Base-by-base conservation (phyloP, 805 yeast genomes). In the Blastobotrys terrestris region DNA sequence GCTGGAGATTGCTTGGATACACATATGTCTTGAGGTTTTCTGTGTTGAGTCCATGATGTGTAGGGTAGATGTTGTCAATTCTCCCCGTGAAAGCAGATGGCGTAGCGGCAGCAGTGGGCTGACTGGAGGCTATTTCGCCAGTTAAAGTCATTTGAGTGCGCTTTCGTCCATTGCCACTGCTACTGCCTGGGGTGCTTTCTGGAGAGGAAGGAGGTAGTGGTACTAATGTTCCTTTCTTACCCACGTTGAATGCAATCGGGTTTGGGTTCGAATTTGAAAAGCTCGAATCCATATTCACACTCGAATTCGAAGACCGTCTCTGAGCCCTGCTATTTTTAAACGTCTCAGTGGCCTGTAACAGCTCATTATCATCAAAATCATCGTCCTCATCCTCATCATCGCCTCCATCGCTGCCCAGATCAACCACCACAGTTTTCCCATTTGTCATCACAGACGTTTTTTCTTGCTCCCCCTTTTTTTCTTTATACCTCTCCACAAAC, bases 1-100 rank as follows among this genome's bases (percentile, higher is more conserved):
- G 74, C 55, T 87, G 86, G 57, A 80, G 79, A 62, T 94, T 92
- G 0, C 89, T 81, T 0, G 99, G 99, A 65, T 95, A 94, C 0
- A 88, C 71, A 62, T 83, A 87, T 0, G 80, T 71, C 1, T 59
- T 50, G 5, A 82, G 56, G 6, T 67, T 68, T 2, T 65, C 69
- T 2, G 55, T 48, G 57, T 77, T 68, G 42, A 84, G 61, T 8
- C 68, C 69, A 59, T 83, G 88, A 56, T 79, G 48, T 2, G 52
- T 39, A 3, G 44, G 50, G 19, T 31, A 41, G 5, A 31, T 41
- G 20, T 15, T 19, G 11, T 41, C 44, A n/a, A 15, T 41, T 20
- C 11, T 13, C 44, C 44, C 20, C 44, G 44, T 26, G 11, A 26
- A 26, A 5, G 35, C 5, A 26, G 35, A 26, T 11, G 5, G 8